Conservation (phyloP, 805 yeast genomes). For the Ogataea angusta region DNA sequence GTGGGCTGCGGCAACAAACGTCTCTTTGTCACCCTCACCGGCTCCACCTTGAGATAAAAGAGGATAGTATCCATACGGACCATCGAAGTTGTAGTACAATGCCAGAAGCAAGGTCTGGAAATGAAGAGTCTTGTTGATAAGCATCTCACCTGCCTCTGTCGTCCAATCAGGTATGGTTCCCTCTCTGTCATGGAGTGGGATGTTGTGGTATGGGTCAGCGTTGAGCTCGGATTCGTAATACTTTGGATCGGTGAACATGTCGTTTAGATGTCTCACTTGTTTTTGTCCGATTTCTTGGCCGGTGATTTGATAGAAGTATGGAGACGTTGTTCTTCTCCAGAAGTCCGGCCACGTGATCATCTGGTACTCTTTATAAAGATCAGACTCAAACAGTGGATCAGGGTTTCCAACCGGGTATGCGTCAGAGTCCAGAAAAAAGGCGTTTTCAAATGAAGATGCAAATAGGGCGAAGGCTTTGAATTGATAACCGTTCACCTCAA, state of each 20-base stretch:
- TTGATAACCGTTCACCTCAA: conserved; percentile 62
- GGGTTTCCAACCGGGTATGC: conserved; percentile 68
- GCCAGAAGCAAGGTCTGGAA: conserved; percentile 55
- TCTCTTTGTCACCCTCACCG: conserved; percentile 81
- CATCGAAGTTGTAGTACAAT: conserved; percentile 62
- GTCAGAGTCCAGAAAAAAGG: conserved; percentile 72
- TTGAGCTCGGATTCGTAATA: conserved; percentile 32
- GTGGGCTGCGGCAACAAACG: conserved; percentile 68
- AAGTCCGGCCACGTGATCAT: conserved; percentile 79
- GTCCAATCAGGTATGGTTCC: conserved; percentile 70
- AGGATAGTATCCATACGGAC: conserved; percentile 58
- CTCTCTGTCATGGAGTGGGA: conserved; percentile 60
- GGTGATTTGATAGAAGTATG: conserved; percentile 66
- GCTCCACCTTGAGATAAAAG: conserved; percentile 56
- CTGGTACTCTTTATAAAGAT: conserved; percentile 52
- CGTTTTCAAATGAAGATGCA: conserved; percentile 70
- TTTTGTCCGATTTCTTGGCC: conserved; percentile 44
- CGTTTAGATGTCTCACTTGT: conserved; percentile 32
- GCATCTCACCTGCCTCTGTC: conserved; percentile 66
- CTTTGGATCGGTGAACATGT: conserved; percentile 31
- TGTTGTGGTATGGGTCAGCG: conserved; percentile 28
- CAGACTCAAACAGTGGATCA: conserved; percentile 52
- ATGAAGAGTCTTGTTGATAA: conserved; percentile 57
- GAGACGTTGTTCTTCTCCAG: conserved; percentile 82
- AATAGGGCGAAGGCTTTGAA: conserved; percentile 67